These are phyloP conservation scores for Termitomyces sp. DNA, from an alignment of 768 basidiomycete genomes.

Conservation along the genomic window DNA sequence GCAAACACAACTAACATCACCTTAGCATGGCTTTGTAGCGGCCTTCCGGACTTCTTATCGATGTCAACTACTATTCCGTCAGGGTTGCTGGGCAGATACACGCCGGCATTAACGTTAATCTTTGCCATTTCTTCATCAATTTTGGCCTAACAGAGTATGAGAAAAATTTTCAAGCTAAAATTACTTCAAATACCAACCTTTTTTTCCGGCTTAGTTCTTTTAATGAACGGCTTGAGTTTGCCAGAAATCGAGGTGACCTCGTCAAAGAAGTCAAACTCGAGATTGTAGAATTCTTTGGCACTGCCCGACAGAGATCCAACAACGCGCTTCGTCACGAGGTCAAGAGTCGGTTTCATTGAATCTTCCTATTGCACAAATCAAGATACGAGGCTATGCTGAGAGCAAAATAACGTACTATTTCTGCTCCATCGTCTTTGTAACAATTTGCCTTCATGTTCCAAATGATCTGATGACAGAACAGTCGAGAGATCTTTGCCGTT, in stretches of 20 bases:
- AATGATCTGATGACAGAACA: constrained; percentile 99
- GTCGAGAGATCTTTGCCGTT: constrained; percentile 93
- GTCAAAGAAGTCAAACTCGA: constrained; percentile 93
- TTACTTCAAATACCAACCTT: constrained; percentile 51
- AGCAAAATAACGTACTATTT: constrained; percentile 49
- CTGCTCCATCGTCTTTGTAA: constrained; percentile 85
- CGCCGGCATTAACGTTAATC: constrained; percentile 88
- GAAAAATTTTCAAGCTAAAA: neutral
- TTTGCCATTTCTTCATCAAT: constrained; percentile 99
- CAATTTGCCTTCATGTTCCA: constrained; percentile 99
- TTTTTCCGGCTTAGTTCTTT: constrained; percentile 92
- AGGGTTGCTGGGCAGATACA: constrained; percentile 96
- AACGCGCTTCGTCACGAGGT: constrained; percentile 74
- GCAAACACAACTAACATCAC: constrained; percentile 29
- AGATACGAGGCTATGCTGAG: neutral
- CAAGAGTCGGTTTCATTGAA: constrained; percentile 94
- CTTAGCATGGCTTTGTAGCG: constrained; percentile 97
- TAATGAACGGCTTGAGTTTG: constrained; percentile 94
- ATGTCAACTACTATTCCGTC: constrained; percentile 97
- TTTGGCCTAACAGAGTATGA: constrained; percentile 61
- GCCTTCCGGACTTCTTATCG: constrained; percentile 93
- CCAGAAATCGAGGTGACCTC: constrained; percentile 98
- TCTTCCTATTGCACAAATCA: constrained; percentile 58
- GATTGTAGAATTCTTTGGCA: constrained; percentile 84
- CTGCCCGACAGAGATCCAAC: constrained; percentile 85